Conservation (phyloP, 2,329 filamentous ascomycete species). For the Neofusicoccum laricinum region DNA sequence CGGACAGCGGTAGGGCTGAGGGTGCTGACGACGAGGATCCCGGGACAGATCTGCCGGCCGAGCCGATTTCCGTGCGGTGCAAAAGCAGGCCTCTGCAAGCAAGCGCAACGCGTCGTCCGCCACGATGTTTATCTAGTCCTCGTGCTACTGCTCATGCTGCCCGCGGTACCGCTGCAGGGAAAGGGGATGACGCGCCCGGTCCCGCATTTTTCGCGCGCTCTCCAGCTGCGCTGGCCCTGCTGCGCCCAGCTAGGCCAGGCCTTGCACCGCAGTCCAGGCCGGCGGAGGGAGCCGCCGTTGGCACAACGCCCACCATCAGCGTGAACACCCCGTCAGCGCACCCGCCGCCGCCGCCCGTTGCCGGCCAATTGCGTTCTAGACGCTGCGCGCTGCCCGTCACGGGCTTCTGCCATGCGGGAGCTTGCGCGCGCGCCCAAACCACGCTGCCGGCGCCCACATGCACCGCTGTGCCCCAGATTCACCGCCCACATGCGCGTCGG, state of each 20-base stretch:
- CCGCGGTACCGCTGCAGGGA: not conserved
- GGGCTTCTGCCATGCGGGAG: not conserved
- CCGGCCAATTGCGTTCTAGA: not conserved
- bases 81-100: not conserved
- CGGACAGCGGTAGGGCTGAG: constrained; percentile 6
- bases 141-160: not conserved
- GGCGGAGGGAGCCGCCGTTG: constrained; percentile 5
- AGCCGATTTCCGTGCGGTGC: constrained; percentile 7
- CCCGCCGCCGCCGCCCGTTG: not conserved
- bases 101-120: not conserved
- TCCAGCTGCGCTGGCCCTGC: not conserved
- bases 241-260: not conserved
- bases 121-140: not conserved
- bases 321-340: not conserved
- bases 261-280: not conserved
- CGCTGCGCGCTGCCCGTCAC: not conserved
- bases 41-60: constrained; percentile 11
- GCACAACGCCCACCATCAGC: not conserved
- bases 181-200: not conserved
- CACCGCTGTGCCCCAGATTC: not conserved
- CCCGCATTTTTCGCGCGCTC: not conserved
- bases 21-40: constrained; percentile 11
- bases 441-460: not conserved
- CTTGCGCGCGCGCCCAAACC: not conserved
- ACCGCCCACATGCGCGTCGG: not conserved